These are phyloP conservation scores for Podila epigama DNA, from an alignment of 192 early-diverging fungal species.

Conservation along the genomic window DNA sequence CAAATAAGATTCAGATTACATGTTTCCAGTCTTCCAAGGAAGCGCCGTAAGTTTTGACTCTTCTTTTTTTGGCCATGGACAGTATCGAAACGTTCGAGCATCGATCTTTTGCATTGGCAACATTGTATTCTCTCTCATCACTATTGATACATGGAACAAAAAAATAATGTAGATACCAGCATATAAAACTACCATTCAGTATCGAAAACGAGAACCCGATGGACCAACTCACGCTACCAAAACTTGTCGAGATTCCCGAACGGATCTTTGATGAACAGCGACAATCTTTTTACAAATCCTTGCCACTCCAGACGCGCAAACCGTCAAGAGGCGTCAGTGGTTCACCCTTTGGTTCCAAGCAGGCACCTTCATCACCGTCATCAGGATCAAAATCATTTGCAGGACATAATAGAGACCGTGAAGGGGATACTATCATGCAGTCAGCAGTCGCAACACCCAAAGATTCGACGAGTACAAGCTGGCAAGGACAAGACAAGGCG, in stretches of 20 bases:
- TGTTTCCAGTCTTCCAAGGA: slow-evolving; percentile 53
- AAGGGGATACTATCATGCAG: slow-evolving; percentile 36
- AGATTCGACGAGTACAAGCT: not conserved
- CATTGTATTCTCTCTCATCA: not conserved
- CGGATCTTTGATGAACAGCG: slow-evolving; percentile 56
- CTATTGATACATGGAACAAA: not conserved
- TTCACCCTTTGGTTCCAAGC: slow-evolving; percentile 10
- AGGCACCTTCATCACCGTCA: slow-evolving; percentile 20
- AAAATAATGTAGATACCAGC: slow-evolving; percentile 28
- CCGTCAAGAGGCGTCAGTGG: not conserved
- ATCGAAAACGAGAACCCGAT: slow-evolving; percentile 44
- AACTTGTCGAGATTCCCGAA: slow-evolving; percentile 40
- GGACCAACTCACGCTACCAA: slow-evolving; percentile 39
- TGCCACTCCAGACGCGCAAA: slow-evolving; percentile 27
- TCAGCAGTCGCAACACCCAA: slow-evolving; percentile 3
- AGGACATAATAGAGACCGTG: no score
- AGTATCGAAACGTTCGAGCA: not conserved
- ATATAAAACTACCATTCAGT: slow-evolving; percentile 42
- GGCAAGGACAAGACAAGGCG: slow-evolving; percentile 10
- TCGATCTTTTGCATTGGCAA: not conserved
- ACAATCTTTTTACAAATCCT: slow-evolving; percentile 48
- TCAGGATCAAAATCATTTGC: slow-evolving; percentile 4
- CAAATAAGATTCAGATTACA: slow-evolving; percentile 52
- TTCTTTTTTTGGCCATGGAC: no score
- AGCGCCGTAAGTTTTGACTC: slow-evolving; percentile 6